These are phyloP conservation scores for Xerophyta viscosa DNA, from an alignment of 106 monocot genomes.

Conservation along the genomic window DNA sequence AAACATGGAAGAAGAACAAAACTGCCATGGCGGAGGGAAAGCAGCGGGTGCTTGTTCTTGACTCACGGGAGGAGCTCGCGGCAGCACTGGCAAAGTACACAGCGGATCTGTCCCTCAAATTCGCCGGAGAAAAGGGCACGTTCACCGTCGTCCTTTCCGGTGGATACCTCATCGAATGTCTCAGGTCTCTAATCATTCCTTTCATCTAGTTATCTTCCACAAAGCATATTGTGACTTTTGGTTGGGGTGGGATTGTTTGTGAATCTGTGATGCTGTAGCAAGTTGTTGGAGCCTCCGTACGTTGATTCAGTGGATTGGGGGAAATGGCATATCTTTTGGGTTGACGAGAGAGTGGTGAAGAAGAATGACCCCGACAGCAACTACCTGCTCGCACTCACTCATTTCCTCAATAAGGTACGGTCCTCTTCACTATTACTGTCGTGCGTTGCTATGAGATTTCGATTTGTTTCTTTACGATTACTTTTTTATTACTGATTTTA, in stretches of 20 bases:
- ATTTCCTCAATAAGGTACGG: constrained; percentile 29
- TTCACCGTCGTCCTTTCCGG: constrained; percentile 8
- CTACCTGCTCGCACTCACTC: constrained; percentile 24
- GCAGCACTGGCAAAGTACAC: constrained; percentile 6
- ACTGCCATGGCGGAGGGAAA: background rate
- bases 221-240: background rate
- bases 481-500: too few relatives aligned
- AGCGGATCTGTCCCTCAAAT: constrained; percentile 3
- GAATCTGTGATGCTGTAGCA: constrained; percentile 15
- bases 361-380: constrained; percentile 37
- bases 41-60: constrained; percentile 5
- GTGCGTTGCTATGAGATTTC: too few relatives aligned
- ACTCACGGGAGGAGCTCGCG: constrained; percentile 24
- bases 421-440: too few relatives aligned
- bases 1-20: too few relatives aligned
- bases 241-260: background rate
- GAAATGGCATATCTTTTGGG: constrained; percentile 36
- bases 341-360: constrained; percentile 29
- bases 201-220: background rate
- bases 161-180: constrained; percentile 5
- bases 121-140: background rate
- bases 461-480: too few relatives aligned
- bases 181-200: background rate
- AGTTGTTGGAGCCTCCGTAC: constrained; percentile 29
- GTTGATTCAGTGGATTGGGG: constrained; percentile 33